Evolutionary conservation across 2,329 filamentous ascomycete genomes (phyloP), one percentile per base, ranked within the genome.

Genomic region (Epichloe baconii): DNA sequence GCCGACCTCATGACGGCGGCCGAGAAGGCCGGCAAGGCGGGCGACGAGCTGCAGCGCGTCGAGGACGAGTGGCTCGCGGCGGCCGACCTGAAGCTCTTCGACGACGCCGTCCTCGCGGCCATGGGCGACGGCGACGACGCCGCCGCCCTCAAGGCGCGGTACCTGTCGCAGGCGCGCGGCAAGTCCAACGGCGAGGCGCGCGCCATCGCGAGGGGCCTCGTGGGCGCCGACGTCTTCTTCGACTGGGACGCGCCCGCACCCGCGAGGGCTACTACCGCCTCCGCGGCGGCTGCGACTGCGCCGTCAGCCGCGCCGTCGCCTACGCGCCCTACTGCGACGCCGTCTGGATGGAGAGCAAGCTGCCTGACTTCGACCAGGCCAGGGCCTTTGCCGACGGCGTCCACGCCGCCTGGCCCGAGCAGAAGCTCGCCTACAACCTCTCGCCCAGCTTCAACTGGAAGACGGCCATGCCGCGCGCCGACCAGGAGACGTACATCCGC

Each of bases 391-490:
- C 93, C 35, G 78, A 86, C 43, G 91, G 93, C 47, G 91, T 98
- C 41, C 93, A 97, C 70, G 86, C 88, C 52, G 88, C 89, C 10
- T 96, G 86, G 82, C 93, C 93, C 0, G 86, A 98, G 72, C 88
- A 96, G 70, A 98, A 98, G 86, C 85, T 98, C 54, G 86, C 93
- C 5, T 98, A 98, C 77, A 98, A 98, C 77, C 84, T 98, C 57
- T 96, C 89, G 0, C 93, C 93, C 34, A 95, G 89, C 3, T 98
- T 98, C 85, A 98, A 98, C 81, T 98, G 93, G 93, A 97, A 97
- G 77, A 79, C 89, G 53, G 93, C 91, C 61, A 96, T 96, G 90
- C 78, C 88, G 44, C 82, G 86, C 58, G 77, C 79, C 49, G 91
- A 97, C 68, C 93, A 98, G 73, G 88, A 95, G 74, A 98, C 93